Evolutionary conservation across 2,329 filamentous ascomycete genomes (phyloP).

Genomic region (Chaetomiaceae sp.): DNA sequence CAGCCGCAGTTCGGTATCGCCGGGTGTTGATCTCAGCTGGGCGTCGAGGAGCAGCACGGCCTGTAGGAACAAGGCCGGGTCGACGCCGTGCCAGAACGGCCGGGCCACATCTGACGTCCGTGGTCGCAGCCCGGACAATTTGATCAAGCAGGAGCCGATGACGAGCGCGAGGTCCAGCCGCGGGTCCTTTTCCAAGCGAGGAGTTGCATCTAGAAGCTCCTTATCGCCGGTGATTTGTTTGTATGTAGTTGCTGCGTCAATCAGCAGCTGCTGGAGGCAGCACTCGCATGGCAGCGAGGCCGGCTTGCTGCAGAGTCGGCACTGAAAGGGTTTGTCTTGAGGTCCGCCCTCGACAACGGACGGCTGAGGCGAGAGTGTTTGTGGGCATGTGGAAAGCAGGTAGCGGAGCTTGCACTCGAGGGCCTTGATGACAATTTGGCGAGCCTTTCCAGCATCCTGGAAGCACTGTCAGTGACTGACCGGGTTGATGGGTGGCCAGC

Average conservation of each 20-base stretch:
- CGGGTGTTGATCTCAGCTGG: slow-evolving; percentile 40
- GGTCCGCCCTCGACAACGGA: slow-evolving; percentile 22
- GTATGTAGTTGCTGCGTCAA: slow-evolving; percentile 22
- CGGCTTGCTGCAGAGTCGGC: slow-evolving; percentile 21
- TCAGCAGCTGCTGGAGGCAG: slow-evolving; percentile 21
- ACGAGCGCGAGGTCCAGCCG: slow-evolving; percentile 30
- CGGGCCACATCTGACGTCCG: slow-evolving; percentile 6
- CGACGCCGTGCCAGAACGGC: slow-evolving; percentile 20
- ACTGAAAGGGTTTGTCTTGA: slow-evolving; percentile 17
- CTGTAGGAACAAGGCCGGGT: slow-evolving; percentile 37
- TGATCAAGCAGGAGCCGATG: slow-evolving; percentile 28
- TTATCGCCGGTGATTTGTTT: slow-evolving; percentile 20
- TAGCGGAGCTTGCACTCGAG: slow-evolving; percentile 41
- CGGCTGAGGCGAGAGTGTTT: slow-evolving; percentile 25
- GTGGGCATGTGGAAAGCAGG: slow-evolving; percentile 36
- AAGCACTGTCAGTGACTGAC: slow-evolving; percentile 3
- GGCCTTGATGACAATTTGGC: slow-evolving; percentile 25
- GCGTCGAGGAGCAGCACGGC: slow-evolving; percentile 45
- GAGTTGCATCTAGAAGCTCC: slow-evolving; percentile 19
- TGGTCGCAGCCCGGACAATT: slow-evolving; percentile 25
- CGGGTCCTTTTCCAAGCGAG: slow-evolving; percentile 28
- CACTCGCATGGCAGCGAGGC: slow-evolving; percentile 18
- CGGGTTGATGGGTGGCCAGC: not conserved
- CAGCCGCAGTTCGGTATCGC: slow-evolving; percentile 42
- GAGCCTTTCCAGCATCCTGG: slow-evolving; percentile 16